Evolutionary conservation across 202 grass and related monocot genomes (phyloP).

Genomic region (Tripidium arundinaceum): DNA sequence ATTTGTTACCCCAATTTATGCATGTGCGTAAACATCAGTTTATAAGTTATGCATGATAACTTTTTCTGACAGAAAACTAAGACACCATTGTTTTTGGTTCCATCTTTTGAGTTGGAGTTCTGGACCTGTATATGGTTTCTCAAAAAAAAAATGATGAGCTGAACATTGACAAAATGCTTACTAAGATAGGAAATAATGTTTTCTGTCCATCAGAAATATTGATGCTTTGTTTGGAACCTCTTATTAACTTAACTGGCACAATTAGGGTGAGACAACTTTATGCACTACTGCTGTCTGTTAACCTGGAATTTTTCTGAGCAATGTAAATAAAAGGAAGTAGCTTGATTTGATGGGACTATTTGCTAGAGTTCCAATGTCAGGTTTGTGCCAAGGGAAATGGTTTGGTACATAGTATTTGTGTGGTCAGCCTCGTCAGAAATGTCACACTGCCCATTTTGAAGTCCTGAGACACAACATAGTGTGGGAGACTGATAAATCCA

Average conservation of each 20-base stretch:
- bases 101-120: neutral
- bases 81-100: neutral
- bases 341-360: neutral
- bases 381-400: neutral
- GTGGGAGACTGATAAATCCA: neutral
- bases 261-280: constrained; percentile 2
- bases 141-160: neutral
- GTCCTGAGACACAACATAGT: neutral
- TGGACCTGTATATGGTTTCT: neutral
- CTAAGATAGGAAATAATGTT: neutral
- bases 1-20: constrained; percentile 9
- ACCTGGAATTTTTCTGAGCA: neutral
- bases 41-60: neutral
- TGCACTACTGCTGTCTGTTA: neutral
- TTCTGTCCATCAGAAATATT: neutral
- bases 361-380: neutral
- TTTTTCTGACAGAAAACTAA: neutral
- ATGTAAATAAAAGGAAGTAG: neutral
- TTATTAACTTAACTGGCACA: neutral
- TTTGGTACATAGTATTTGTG: neutral
- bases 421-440: neutral
- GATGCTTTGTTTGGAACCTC: constrained; percentile 11
- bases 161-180: neutral
- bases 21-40: neutral
- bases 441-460: neutral